Conservation (phyloP, 2,329 filamentous ascomycete genomes). For the Pseudogymnoascus sp. region DNA sequence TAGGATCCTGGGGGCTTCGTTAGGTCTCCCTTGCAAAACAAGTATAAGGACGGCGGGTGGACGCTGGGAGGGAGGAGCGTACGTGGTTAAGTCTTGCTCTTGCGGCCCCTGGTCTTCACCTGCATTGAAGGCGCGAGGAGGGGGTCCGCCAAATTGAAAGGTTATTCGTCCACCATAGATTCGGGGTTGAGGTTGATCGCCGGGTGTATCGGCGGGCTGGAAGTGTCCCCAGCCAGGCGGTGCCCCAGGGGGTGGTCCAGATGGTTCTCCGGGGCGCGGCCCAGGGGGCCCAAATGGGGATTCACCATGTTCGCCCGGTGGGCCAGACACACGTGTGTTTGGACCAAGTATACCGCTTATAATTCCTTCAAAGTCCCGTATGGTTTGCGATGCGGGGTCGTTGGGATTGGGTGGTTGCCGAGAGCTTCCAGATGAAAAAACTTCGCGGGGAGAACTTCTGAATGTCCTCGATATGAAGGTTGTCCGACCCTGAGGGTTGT, state of each 20-base stretch:
- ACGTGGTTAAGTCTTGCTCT: constrained; percentile 41
- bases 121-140: not conserved
- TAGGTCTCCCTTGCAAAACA: not conserved
- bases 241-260: not conserved
- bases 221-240: not conserved
- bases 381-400: not conserved
- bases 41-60: constrained; percentile 13
- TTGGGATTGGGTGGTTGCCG: not conserved
- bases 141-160: constrained; percentile 14
- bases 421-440: not conserved
- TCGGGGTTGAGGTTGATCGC: constrained; percentile 10
- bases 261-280: not conserved
- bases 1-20: constrained; percentile 2
- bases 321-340: not conserved
- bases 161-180: constrained; percentile 24
- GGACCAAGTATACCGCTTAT: not conserved
- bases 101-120: constrained; percentile 27
- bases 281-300: not conserved
- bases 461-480: constrained; percentile 24
- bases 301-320: not conserved
- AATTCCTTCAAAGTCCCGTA: not conserved
- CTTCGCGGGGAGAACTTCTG: constrained; percentile 10
- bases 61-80: constrained; percentile 24
- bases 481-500: constrained; percentile 23
- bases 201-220: not conserved